Evolutionary conservation across 2,329 filamentous ascomycete species (phyloP), one percentile per base, ranked within the genome.

Genomic region (Nannizziopsis barbatae): DNA sequence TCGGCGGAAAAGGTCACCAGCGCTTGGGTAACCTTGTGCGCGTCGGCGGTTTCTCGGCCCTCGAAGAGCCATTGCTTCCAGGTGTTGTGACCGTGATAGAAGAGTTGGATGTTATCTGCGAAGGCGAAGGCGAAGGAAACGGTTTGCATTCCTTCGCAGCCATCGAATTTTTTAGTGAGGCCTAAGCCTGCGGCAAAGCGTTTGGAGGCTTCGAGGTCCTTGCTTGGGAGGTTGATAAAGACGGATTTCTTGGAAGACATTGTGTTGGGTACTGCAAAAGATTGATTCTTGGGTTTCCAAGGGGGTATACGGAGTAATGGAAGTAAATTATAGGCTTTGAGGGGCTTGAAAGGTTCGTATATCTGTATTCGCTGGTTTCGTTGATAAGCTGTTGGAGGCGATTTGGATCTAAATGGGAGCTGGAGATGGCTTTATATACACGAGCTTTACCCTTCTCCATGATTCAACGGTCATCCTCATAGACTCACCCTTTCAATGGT

Each of bases 111-210:
- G 15, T 27, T 33, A 10, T 52, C 42, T n/a, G 30, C 18, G 12
- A 39, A 46, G 31, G 30, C 18, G 12, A 39, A 46, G 31, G 32
- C 32, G 46, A 52, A 48, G 41, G n/a, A 14, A 14, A 46, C 22
- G 36, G 27, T 35, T 27, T 27, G 17, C 11, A 45, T 41, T 9
- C 35, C 30, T 11, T 42, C 32, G n/a, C n/a, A 33, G 33, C 43
- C 31, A 1, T 44, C 42, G 14, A 30, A 30, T 7, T 36, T 42
- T 6, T 39, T 33, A 5, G 33, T 45, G 41, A 52, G 42, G 20
- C 46, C 50, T 35, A 52, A 37, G 8, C 37, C 41, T 14, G 18
- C 5, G 14, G 45, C 50, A 42, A 52, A 52, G 50, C 45, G 42
- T 27, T 15, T 39, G 37, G 50, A 31, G 18, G 50, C 50, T 9